Evolutionary conservation across 2,329 filamentous ascomycete species (phyloP).

Genomic region (Hymenoscyphus albidus): DNA sequence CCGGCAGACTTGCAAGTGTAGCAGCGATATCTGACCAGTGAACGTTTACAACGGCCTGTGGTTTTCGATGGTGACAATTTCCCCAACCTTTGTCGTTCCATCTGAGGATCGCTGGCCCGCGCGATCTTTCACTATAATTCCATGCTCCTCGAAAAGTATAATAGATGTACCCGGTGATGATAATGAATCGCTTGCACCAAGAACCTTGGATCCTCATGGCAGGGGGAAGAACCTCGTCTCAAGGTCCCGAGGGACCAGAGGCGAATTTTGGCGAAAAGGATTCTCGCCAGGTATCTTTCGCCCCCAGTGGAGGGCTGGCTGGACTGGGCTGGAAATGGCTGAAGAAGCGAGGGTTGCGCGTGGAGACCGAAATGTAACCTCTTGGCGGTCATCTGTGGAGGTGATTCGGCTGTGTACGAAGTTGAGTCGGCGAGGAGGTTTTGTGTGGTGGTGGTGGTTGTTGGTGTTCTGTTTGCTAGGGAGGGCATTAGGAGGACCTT

Average conservation of each 20-base stretch:
- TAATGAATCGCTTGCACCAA: not conserved
- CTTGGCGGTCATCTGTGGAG: not conserved
- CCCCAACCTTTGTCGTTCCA: not conserved
- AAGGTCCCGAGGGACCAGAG: constrained; percentile 4
- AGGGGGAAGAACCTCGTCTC: not conserved
- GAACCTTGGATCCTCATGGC: not conserved
- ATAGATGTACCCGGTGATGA: too few species aligned
- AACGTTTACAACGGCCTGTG: constrained; percentile 1
- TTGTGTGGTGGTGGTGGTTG: not conserved
- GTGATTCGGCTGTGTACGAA: not conserved
- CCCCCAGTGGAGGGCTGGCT: not conserved
- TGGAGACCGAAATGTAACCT: not conserved
- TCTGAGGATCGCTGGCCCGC: not conserved
- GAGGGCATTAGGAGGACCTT: not conserved
- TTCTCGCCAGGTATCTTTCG: not conserved
- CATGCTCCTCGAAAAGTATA: not conserved
- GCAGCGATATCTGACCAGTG: not conserved
- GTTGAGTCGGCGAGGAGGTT: not conserved
- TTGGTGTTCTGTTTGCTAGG: too few species aligned
- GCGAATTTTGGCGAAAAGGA: not conserved
- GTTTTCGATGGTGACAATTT: not conserved
- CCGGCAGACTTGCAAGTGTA: not conserved
- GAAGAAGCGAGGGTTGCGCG: not conserved
- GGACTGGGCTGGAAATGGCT: not conserved
- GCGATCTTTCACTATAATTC: not conserved